These are phyloP conservation scores for Strigomonas oncopelti DNA, from an alignment of 208 protist species.

Conservation along the genomic window DNA sequence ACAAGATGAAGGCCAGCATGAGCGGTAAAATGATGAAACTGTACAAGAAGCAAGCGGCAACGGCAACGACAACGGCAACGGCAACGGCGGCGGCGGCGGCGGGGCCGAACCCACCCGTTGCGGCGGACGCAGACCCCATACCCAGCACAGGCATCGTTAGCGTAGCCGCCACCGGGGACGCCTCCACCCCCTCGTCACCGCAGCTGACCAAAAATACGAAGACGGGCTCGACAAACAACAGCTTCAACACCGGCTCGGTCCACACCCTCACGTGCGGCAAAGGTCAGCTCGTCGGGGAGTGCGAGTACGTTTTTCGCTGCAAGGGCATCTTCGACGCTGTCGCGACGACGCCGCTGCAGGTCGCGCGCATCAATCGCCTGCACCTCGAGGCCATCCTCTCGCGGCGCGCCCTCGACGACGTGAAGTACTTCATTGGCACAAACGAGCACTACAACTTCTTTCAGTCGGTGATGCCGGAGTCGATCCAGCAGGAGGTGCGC, in stretches of 20 bases:
- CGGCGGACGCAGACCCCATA: neutral
- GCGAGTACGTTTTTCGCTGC: slow-evolving; percentile 58
- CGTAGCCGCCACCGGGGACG: neutral
- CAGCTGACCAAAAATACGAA: neutral
- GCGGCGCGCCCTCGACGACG: slow-evolving; percentile 27
- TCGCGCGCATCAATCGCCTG: slow-evolving; percentile 54
- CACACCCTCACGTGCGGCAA: neutral
- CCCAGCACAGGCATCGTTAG: neutral
- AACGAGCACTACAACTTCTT: slow-evolving; percentile 53
- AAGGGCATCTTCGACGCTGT: slow-evolving; percentile 42
- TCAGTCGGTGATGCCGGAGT: slow-evolving; percentile 33
- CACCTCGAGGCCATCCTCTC: slow-evolving; percentile 63
- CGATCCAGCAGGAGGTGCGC: slow-evolving; percentile 42
- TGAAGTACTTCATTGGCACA: slow-evolving; percentile 48
- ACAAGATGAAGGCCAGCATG: too few species aligned
- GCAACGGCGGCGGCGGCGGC: too few species aligned
- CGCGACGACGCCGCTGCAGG: slow-evolving; percentile 40
- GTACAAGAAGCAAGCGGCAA: too few species aligned
- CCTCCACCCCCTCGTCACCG: neutral
- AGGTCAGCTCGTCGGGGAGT: slow-evolving; percentile 43
- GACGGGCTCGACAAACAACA: neutral
- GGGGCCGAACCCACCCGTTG: too few species aligned
- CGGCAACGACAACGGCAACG: too few species aligned
- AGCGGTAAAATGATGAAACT: too few species aligned
- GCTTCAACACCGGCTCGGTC: neutral